A percentile compares a stretch with the other conserved stretches of the same genome.
Evolutionary conservation across 305 asterid species (phyloP).

Genomic region (Fraxinus greggii): DNA sequence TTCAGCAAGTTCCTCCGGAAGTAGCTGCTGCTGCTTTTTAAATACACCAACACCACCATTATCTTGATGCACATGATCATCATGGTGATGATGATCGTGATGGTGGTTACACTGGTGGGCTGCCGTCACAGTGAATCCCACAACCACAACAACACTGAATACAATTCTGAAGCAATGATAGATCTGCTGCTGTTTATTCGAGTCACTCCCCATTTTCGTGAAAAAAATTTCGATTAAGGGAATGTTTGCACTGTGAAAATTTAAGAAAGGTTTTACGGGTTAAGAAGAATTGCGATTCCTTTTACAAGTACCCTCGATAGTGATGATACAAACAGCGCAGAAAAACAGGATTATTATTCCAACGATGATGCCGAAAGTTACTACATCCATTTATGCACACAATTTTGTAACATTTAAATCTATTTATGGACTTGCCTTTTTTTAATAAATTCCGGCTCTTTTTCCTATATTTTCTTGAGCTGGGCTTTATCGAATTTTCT

Average conservation of each 20-base stretch:
- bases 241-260: constrained; percentile 24
- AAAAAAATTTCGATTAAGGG: constrained; percentile 11
- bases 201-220: constrained; percentile 26
- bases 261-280: constrained; percentile 39
- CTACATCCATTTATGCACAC: constrained; percentile 54
- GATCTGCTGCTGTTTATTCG: constrained; percentile 41
- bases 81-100: constrained; percentile 2
- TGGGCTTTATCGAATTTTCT: neutral
- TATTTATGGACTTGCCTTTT: neutral
- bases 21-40: constrained; percentile 33
- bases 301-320: constrained; percentile 84
- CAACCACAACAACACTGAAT: constrained; percentile 29
- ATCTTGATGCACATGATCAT: constrained; percentile 33
- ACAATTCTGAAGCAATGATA: constrained; percentile 5
- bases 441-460: neutral
- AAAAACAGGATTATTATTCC: constrained; percentile 77
- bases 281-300: constrained; percentile 31
- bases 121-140: constrained; percentile 42
- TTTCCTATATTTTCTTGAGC: neutral
- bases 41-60: constrained; percentile 25
- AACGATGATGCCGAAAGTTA: constrained; percentile 79
- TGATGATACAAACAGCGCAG: constrained; percentile 65
- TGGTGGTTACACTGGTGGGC: constrained; percentile 58
- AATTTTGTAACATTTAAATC: neutral
- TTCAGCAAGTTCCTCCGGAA: constrained; percentile 93